Evolutionary conservation across 768 basidiomycete genomes (phyloP).

Genomic region (Lepiota venenata): DNA sequence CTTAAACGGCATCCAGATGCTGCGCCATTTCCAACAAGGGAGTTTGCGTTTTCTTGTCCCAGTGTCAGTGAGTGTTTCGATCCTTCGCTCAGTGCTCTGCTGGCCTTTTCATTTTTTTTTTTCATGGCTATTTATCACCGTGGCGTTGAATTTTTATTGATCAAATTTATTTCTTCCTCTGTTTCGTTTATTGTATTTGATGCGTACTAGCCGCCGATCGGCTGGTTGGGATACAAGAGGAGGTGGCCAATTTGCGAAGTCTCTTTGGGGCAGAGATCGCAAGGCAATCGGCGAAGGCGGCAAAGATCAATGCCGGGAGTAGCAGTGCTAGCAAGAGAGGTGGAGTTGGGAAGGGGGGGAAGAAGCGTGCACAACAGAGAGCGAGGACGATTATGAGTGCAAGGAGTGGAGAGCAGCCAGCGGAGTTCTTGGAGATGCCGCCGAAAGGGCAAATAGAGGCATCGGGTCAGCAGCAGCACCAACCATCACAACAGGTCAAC

Average conservation of each 20-base stretch:
- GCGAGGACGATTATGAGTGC: conserved; percentile 24
- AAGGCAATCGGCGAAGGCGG: conserved; percentile 62
- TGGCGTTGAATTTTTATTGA: conserved; percentile 1
- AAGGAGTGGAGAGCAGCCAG: conserved; percentile 27
- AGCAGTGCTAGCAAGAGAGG: conserved; percentile 21
- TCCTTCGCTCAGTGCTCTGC: conserved; percentile 12
- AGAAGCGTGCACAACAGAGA: conserved; percentile 34
- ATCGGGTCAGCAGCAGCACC: conserved; percentile 5
- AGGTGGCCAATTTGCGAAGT: conserved; percentile 60
- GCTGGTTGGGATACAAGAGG: conserved; percentile 62
- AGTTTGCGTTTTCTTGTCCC: conserved; percentile 60
- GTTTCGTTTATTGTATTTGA: conserved; percentile 16
- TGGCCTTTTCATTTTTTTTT: conserved; percentile 16
- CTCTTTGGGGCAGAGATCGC: conserved; percentile 75
- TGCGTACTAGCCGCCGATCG: conserved; percentile 62
- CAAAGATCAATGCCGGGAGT: conserved; percentile 44
- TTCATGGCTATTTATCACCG: conserved; percentile 9
- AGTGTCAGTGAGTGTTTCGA: conserved; percentile 66
- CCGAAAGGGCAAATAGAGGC: conserved; percentile 11
- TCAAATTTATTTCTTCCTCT: conserved; percentile 14
- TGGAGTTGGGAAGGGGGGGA: conserved; percentile 28
- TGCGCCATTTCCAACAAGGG: conserved; percentile 43
- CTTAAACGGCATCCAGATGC: conserved; percentile 38
- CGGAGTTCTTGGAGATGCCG: conserved; percentile 35
- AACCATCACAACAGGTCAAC: conserved; percentile 1